Evolutionary conservation across 2,329 filamentous ascomycete species (phyloP), one percentile per base, ranked within the genome.

Genomic region (Karstenula rhodostoma): DNA sequence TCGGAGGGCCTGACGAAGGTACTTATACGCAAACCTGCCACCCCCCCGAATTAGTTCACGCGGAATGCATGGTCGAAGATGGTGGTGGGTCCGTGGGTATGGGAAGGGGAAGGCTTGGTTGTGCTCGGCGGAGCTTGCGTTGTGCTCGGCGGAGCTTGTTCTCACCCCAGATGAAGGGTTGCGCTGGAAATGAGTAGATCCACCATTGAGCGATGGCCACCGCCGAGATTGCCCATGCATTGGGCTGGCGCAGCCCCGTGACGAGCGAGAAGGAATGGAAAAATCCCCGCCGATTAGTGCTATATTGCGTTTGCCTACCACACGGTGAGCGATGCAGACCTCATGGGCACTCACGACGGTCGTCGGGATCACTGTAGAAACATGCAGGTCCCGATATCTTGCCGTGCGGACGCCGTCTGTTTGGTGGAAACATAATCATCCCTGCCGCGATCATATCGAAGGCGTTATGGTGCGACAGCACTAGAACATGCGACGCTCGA

Each of bases 101-200:
- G 33, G 58, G 55, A 57, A 49, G 46, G 56, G 55, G 50, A 63
- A 71, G 66, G 70, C 69, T 73, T 72, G 68, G 67, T 62, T 13
- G 57, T 64, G 10, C 68, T 73, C 58, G 68, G 71, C 68, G 60
- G 67, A 59, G 68, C 70, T 74, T 72, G 68, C n/a, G 67, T 62
- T 13, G 57, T 64, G 10, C 68, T 73, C 58, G 68, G 71, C 68
- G 60, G 67, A 59, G 68, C 70, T 74, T 72, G 68, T 63, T 59
- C 62, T 29, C 35, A 63, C 60, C 33, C 52, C 37, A 61, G 60
- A 72, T 69, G 67, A 69, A 72, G 58, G 65, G 63, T 58, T 40
- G 48, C 50, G 56, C 58, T 63, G 58, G 59, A 62, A 62, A 66
- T 67, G 60, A 67, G 60, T 23, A 52, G 63, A 23, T 60, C 62